Conservation (phyloP, 805 yeast genomes). For the Ogataea kodamae region DNA sequence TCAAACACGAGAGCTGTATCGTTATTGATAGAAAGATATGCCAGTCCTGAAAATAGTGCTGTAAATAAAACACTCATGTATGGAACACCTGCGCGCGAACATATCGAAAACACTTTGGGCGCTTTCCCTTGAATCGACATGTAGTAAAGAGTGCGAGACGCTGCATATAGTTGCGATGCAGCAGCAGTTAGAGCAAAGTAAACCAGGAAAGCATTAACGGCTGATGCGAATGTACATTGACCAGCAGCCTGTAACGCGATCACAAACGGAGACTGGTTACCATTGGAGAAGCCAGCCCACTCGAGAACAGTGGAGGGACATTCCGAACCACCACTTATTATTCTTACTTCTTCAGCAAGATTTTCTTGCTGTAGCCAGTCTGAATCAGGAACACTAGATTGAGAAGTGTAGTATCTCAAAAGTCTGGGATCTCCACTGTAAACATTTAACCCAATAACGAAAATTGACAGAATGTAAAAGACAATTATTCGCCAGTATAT, state of each 20-base stretch:
- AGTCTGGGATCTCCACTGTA: slow-evolving; percentile 78
- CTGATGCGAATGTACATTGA: slow-evolving; percentile 47
- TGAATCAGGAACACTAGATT: slow-evolving; percentile 9
- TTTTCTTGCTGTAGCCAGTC: background rate
- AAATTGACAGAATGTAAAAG: slow-evolving; percentile 62
- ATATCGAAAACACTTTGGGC: slow-evolving; percentile 55
- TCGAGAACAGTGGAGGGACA: slow-evolving; percentile 25
- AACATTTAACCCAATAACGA: slow-evolving; percentile 66
- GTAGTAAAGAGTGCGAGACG: slow-evolving; percentile 56
- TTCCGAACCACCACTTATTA: slow-evolving; percentile 26
- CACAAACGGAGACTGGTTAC: slow-evolving; percentile 54
- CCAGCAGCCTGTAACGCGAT: slow-evolving; percentile 53
- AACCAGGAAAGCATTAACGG: slow-evolving; percentile 49
- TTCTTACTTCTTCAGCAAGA: slow-evolving; percentile 20
- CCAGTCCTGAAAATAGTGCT: slow-evolving; percentile 55
- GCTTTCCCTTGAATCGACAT: slow-evolving; percentile 55
- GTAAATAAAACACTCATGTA: slow-evolving; percentile 64
- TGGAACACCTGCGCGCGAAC: slow-evolving; percentile 69
- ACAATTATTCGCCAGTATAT: slow-evolving; percentile 69
- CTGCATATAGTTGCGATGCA: slow-evolving; percentile 54
- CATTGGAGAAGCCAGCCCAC: slow-evolving; percentile 42
- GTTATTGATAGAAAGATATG: slow-evolving; percentile 57
- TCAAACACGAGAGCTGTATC: slow-evolving; percentile 62
- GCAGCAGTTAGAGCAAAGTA: slow-evolving; percentile 57
- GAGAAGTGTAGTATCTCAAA: slow-evolving; percentile 48